A percentile compares a stretch with the other conserved stretches of the same genome.
phyloP scores from a whole-genome alignment of 164 flowering plant species.

The Umbilicus rupestris region DNA sequence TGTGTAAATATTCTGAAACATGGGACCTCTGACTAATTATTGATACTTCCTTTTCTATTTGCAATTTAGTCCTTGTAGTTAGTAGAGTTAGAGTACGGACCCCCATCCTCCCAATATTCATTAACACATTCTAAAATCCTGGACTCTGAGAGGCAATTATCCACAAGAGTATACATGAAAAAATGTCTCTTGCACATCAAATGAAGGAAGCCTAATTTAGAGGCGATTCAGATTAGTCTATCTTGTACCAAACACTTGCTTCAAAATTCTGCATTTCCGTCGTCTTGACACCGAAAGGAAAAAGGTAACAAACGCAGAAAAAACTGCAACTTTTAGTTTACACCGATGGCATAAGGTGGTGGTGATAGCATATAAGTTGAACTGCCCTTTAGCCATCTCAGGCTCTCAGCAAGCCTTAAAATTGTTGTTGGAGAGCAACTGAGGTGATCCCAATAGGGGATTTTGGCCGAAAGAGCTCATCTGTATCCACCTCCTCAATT shows the following conservation, averaged over 20 bases:
- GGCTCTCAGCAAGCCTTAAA: conserved; percentile 17
- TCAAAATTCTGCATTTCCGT: background rate
- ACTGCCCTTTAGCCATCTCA: background rate
- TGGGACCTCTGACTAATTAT: too few relatives aligned
- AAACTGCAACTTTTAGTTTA: background rate
- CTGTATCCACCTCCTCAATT: conserved; percentile 96
- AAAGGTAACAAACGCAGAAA: background rate
- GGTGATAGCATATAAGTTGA: background rate
- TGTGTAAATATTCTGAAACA: too few relatives aligned
- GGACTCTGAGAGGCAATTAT: too few relatives aligned
- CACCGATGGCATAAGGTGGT: background rate
- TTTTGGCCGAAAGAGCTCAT: conserved; percentile 84
- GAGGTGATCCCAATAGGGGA: conserved; percentile 48
- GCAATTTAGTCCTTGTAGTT: too few relatives aligned
- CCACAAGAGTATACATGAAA: too few relatives aligned
- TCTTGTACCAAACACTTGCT: background rate
- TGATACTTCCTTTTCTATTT: too few relatives aligned
- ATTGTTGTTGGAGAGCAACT: conserved; percentile 40
- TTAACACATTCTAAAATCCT: too few relatives aligned
- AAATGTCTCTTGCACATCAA: too few relatives aligned
- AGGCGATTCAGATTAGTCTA: background rate
- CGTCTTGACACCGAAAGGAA: background rate
- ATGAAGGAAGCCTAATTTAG: background rate
- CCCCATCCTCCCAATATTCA: too few relatives aligned
- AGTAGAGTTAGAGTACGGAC: too few relatives aligned